phyloP scores from a whole-genome alignment of 768 basidiomycete species.

The Scleroderma bovista region DNA sequence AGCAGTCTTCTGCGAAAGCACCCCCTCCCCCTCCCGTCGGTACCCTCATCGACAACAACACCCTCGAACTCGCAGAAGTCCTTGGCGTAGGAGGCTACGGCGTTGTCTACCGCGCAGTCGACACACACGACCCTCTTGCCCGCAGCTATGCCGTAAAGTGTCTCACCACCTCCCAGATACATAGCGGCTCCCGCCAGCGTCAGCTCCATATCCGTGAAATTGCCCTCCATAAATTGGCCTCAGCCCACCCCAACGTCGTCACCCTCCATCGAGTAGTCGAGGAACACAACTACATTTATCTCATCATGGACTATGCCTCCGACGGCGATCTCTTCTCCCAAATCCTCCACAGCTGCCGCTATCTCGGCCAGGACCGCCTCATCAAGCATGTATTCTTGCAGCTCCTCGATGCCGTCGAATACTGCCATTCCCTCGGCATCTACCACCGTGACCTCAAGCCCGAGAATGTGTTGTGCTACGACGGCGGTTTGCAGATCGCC shows the following conservation, averaged over 20 bases:
- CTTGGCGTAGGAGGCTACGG: constrained; percentile 95
- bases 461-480: constrained; percentile 88
- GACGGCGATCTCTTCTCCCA: constrained; percentile 92
- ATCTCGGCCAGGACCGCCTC: constrained; percentile 77
- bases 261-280: constrained; percentile 86
- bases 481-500: constrained; percentile 68
- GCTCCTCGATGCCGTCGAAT: constrained; percentile 87
- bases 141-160: constrained; percentile 89
- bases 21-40: constrained; percentile 58
- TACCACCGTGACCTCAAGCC: constrained; percentile 98
- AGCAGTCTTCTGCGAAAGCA: constrained; percentile 29
- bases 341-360: constrained; percentile 69
- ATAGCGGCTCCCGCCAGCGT: constrained; percentile 48
- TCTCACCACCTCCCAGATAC: constrained; percentile 51
- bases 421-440: constrained; percentile 87
- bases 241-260: constrained; percentile 76
- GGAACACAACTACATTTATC: constrained; percentile 74
- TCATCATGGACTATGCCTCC: constrained; percentile 90
- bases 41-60: constrained; percentile 75
- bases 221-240: constrained; percentile 67
- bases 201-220: constrained; percentile 88
- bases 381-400: constrained; percentile 92
- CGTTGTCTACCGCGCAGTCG: constrained; percentile 86
- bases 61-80: constrained; percentile 78
- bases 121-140: constrained; percentile 41